A percentile compares a stretch with the other conserved stretches of the same genome.
Evolutionary conservation across 352 stramenopile species (phyloP).

Genomic region (Globisporangium lucens): DNA sequence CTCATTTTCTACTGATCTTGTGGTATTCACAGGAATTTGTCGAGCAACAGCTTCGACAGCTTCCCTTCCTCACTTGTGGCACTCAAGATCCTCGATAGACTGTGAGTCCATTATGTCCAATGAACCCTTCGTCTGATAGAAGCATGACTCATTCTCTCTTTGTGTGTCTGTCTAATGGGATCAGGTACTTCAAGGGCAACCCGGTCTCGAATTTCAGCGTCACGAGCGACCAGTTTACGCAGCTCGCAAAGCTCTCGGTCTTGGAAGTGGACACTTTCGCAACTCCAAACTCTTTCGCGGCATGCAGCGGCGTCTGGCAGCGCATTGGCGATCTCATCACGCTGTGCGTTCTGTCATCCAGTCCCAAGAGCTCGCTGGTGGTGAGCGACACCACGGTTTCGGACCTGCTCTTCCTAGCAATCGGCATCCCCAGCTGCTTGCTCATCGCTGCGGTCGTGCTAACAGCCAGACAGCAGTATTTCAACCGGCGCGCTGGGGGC

Average conservation of each 20-base stretch:
- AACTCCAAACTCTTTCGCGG: not conserved
- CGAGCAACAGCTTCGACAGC: not conserved
- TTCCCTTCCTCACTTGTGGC: not conserved
- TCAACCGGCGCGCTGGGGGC: not conserved
- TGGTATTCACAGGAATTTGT: not conserved
- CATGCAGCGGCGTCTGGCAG: not conserved
- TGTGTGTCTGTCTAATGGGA: not conserved
- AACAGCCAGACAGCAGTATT: not conserved
- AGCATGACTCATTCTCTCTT: not conserved
- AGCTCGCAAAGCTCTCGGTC: slow-evolving; percentile 10
- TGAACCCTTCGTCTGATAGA: not conserved
- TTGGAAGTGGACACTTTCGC: slow-evolving; percentile 7
- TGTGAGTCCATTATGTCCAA: not conserved
- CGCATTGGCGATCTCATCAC: not conserved
- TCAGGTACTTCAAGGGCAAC: slow-evolving; percentile 2
- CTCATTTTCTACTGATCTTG: not conserved
- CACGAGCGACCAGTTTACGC: slow-evolving; percentile 10
- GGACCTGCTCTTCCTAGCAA: not conserved
- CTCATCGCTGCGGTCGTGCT: not conserved
- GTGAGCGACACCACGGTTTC: not conserved
- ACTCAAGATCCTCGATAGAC: not conserved
- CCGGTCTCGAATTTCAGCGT: slow-evolving; percentile 20
- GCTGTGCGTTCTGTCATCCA: not conserved
- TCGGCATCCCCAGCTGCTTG: not conserved
- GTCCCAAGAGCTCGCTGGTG: not conserved